Evolutionary conservation across 768 basidiomycete species (phyloP), one percentile per base, ranked within the genome.

Genomic region (Russula sp.): DNA sequence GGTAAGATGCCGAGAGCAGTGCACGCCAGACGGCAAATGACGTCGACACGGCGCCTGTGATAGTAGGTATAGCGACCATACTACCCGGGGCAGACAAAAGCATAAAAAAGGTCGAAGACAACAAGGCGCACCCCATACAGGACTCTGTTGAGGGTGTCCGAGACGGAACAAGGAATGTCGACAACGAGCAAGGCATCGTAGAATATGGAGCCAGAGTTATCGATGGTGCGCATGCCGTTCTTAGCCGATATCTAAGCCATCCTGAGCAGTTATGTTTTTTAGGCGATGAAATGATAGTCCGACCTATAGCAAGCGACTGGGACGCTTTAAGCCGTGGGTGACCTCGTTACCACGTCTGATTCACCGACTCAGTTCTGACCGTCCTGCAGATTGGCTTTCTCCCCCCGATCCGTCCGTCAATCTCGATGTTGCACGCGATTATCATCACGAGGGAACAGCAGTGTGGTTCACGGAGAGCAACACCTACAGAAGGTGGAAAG

Each of bases 211-310:
- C 9, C 18, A 28, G 14, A 20, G 38, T 34, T 6, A 44, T 26
- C 28, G 22, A 61, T 18, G 42, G 60, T 61, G 30, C 52, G 60
- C 22, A 34, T 16, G 24, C 13, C 60, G 20, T 53, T 24, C 24
- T 13, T 22, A 22, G 13, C 22, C 1, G 6, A 7, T 42, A 42
- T 53, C 28, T 10, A 24, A 16, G 18, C 28, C 7, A 7, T 22
- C 40, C 2, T 52, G 18, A 61, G 14, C 6, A 5, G 6, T 48
- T 34, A 36, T 9, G 18, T 22, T 7, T 3, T 46, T 18, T 34
- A 57, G 57, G 1, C 36, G 16, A 1, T 5, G 22, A 61, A 42
- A 26, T 26, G 10, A 26, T 36, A 2, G 3, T 5, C 5, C 52
- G 28, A 36, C n/a, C 46, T 3, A 48, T n/a, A 48, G 59, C 40